Evolutionary conservation across 2,329 filamentous ascomycete genomes (phyloP).

Genomic region (Nemania sp.): DNA sequence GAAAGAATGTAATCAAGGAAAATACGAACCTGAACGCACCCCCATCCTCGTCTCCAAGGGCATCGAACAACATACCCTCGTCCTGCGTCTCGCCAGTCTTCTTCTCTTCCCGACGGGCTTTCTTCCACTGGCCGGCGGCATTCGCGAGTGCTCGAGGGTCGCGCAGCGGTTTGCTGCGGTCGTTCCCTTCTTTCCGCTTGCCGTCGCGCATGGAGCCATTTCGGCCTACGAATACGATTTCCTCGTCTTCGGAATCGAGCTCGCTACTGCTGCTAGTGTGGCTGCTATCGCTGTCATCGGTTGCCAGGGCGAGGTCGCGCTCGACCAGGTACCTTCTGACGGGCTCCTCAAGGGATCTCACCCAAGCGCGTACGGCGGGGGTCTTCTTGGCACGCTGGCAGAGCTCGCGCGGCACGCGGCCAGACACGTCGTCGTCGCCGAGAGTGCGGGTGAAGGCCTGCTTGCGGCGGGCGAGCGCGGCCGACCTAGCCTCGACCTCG

Average conservation of each 20-base stretch:
- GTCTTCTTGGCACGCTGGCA: conserved; percentile 78
- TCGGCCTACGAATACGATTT: conserved; percentile 85
- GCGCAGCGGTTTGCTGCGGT: conserved; percentile 28
- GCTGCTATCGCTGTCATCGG: conserved; percentile 22
- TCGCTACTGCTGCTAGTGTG: conserved; percentile 43
- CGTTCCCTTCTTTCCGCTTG: conserved; percentile 47
- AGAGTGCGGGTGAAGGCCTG: conserved; percentile 47
- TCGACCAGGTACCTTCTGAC: conserved; percentile 75
- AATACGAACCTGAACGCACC: conserved; percentile 81
- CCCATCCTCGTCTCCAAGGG: conserved; percentile 68
- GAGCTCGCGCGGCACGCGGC: conserved; percentile 76
- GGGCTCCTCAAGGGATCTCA: conserved; percentile 83
- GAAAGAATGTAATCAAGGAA: too few species aligned
- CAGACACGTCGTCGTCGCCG: conserved; percentile 50
- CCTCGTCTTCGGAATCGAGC: conserved; percentile 68
- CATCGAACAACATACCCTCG: conserved; percentile 77
- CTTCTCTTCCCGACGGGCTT: conserved; percentile 47
- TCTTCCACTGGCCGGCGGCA: conserved; percentile 50
- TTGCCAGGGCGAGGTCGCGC: conserved; percentile 29
- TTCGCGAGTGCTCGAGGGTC: not conserved
- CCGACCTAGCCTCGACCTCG: conserved; percentile 50
- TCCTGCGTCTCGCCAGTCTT: conserved; percentile 62
- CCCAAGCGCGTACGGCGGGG: conserved; percentile 75
- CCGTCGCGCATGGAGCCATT: conserved; percentile 62
- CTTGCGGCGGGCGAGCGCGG: conserved; percentile 46